Conservation (phyloP, 2,329 filamentous ascomycete species). For the Magnaporthales sp. region DNA sequence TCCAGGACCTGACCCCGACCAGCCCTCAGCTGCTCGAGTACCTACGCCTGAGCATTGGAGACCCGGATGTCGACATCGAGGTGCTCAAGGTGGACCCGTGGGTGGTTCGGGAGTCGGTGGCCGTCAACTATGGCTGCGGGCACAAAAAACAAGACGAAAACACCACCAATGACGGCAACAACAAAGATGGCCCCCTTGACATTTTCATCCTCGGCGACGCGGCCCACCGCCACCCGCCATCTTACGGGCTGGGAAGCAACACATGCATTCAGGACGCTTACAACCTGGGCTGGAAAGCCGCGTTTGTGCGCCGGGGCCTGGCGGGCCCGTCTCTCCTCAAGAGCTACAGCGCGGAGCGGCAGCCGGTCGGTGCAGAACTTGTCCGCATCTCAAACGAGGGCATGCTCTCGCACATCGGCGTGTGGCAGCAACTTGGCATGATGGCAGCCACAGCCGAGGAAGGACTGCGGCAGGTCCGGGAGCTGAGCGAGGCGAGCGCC, state of each 20-base stretch:
- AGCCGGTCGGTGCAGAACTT: conserved; percentile 37
- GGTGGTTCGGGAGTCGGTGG: conserved; percentile 33
- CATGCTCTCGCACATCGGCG: conserved; percentile 37
- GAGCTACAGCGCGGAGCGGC: conserved; percentile 35
- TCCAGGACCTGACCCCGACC: conserved; percentile 15
- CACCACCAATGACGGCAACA: not conserved
- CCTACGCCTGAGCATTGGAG: conserved; percentile 38
- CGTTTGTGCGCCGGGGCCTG: conserved; percentile 31
- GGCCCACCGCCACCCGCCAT: conserved; percentile 47
- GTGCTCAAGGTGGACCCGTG: conserved; percentile 40
- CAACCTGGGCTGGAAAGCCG: conserved; percentile 27
- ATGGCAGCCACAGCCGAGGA: conserved; percentile 26
- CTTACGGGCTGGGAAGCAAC: conserved; percentile 49
- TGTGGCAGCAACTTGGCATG: conserved; percentile 38
- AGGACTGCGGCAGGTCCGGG: conserved; percentile 26
- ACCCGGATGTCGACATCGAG: conserved; percentile 35
- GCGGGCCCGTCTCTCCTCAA: conserved; percentile 29
- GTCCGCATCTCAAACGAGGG: conserved; percentile 49
- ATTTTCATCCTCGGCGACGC: conserved; percentile 47
- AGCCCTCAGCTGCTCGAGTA: conserved; percentile 31
- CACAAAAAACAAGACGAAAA: not conserved
- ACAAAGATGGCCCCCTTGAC: not conserved
- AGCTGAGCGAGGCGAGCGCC: conserved; percentile 27
- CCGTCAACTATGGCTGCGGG: conserved; percentile 8
- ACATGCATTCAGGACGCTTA: conserved; percentile 49